Evolutionary conservation across 352 stramenopile genomes (phyloP), one percentile per base, ranked within the genome.

Genomic region (Globisporangium radiosum): DNA sequence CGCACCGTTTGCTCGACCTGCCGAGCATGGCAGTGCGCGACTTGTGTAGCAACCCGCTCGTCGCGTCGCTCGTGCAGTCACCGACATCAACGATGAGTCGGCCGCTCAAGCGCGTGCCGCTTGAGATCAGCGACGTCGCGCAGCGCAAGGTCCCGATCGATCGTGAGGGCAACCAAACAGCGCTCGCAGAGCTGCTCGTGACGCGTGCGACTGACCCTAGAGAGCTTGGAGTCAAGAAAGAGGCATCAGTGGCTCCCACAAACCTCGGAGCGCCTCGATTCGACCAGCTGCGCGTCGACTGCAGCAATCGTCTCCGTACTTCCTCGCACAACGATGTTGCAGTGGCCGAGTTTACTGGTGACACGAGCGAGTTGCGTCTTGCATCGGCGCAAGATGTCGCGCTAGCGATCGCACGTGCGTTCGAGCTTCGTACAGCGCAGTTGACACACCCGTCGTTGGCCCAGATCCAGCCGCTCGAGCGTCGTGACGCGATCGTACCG

Each of bases 51-150:
- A 59, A 69, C 11, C 59, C 74, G 7, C 64, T 68, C 7, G 67
- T 56, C 5, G 71, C 65, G 11, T 60, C 81, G 19, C 56, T 79
- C 1, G 45, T 79, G 3, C 47, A 65, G 11, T 86, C 78, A 1
- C 75, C 75, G 33, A 78, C 58, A 0, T 73, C 70, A 6, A 89
- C 81, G 55, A 69, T 59, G 0, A 80, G 66, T 52, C 72, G 66
- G 2, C 76, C 76, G 25, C 66, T 85, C 33, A 79, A 76, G 44
- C 73, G 72, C 10, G 70, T 68, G 38, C 66, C 73, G n/a, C 62
- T 94, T 1, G 73, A 88, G 53, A 85, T 92, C 25, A 54, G 66
- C 0, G 81, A 94, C 63, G 53, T 94, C 10, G 78, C 81, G 25
- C 68, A 80, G 19, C 75, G 76, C 19, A 79, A 76, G 56, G 72